Base-by-base conservation (phyloP, 108 stramenopile species). In the Stephanodiscus triporus region DNA sequence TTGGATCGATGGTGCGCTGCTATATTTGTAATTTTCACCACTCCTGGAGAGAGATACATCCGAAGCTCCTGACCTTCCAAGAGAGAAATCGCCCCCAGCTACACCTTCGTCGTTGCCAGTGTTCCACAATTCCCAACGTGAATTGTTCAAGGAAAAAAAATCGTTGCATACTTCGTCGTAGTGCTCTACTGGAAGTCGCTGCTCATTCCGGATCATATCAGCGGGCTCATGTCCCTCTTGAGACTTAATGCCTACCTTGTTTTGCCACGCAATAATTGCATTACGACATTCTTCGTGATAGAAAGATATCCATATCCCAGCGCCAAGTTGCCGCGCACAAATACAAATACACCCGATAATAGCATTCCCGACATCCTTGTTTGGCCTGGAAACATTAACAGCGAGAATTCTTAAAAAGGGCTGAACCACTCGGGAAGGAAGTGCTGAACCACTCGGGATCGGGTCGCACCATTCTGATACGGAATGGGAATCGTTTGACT, bases 361-460 rank as follows among this genome's bases (percentile, higher is more conserved):
- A 9, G 86, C 84, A 57, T 74, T 77, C 4, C 90, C 91, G 59
- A 92, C 83, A n/a, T 61, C 38, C 45, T 70, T 86, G 37, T 72
- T 86, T 23, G 83, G 85, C 20, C 78, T 86, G 0, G 63, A 51
- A 9, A 68, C 67, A 24, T 68, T 69, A 40, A 84, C 76, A 68
- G 76, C 63, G 5, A 95, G 74, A 30, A 95, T 69, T 67, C 94
- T 67, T 16, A 91, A 68, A 45, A 95, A 77, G 27, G 94, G 90
- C 64, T 95, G 94, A n/a, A 88, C 84, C 26, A 86, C 90, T 57
- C 89, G 78, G 24, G 91, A 81, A 13, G 94, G 85, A 48, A 92
- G 67, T n/a, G 90, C 64, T 95, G 94, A n/a, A 88, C 84, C 26
- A 86, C 90, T 57, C 89, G 78, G 24, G 91, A 81, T n/a, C n/a